Conservation (phyloP, 495 filamentous ascomycete species). For the Pyrenula massariospora region DNA sequence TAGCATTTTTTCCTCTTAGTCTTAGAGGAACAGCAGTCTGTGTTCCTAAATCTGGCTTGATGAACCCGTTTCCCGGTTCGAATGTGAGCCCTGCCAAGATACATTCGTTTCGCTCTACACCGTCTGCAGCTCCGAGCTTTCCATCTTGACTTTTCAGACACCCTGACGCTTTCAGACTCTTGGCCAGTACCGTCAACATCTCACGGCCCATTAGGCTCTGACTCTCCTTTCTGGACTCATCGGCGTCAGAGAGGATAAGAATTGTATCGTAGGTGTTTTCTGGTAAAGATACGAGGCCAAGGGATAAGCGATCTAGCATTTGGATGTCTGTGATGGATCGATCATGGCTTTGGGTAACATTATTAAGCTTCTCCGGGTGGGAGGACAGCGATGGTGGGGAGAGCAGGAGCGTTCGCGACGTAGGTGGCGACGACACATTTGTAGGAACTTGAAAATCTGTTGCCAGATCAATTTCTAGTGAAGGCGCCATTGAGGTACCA, state of each 20-base stretch:
- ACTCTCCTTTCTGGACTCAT: slow-evolving; percentile 50
- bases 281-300: slow-evolving; percentile 72
- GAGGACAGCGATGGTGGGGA: slow-evolving; percentile 64
- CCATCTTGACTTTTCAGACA: slow-evolving; percentile 60
- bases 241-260: slow-evolving; percentile 68
- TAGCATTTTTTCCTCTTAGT: slow-evolving; percentile 50
- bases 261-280: slow-evolving; percentile 68
- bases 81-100: slow-evolving; percentile 70
- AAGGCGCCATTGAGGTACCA: background rate
- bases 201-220: slow-evolving; percentile 50
- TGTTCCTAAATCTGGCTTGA: slow-evolving; percentile 57
- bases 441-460: slow-evolving; percentile 3
- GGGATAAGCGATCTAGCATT: slow-evolving; percentile 91
- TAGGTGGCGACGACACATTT: slow-evolving; percentile 9
- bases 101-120: slow-evolving; percentile 50
- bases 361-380: slow-evolving; percentile 48
- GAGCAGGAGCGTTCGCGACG: slow-evolving; percentile 51
- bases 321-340: slow-evolving; percentile 75
- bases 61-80: slow-evolving; percentile 46
- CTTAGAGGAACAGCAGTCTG: slow-evolving; percentile 60
- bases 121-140: slow-evolving; percentile 31
- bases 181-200: slow-evolving; percentile 55
- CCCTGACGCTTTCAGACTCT: slow-evolving; percentile 59
- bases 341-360: slow-evolving; percentile 50
- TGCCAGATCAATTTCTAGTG: background rate